phyloP scores from a whole-genome alignment of 371 early-diverging fungal species.

The Actinomortierella wolfii region DNA sequence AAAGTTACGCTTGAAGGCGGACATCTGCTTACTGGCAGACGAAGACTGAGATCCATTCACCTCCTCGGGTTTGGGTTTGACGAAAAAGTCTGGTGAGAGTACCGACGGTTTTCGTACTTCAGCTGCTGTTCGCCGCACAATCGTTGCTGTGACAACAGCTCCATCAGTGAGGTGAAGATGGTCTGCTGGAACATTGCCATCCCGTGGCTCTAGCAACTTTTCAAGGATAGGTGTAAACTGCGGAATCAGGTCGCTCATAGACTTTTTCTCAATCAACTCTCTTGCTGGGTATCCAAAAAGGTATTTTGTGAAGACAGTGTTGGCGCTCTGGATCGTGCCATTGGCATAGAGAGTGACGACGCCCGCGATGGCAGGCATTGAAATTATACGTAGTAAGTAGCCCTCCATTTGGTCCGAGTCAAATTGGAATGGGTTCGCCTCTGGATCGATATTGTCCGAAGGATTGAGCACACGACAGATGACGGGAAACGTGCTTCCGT shows the following conservation, averaged over 20 bases:
- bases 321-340: conserved; percentile 66
- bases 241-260: conserved; percentile 63
- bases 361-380: conserved; percentile 72
- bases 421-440: conserved; percentile 18
- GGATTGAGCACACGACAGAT: conserved; percentile 54
- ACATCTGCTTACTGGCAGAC: conserved; percentile 12
- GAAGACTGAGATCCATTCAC: neutral
- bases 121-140: conserved; percentile 45
- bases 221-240: conserved; percentile 60
- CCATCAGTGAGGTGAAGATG: conserved; percentile 24
- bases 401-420: conserved; percentile 32
- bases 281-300: conserved; percentile 66
- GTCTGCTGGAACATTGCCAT: conserved; percentile 3
- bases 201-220: conserved; percentile 36
- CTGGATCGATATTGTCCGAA: conserved; percentile 28
- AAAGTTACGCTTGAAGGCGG: conserved; percentile 35
- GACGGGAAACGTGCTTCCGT: conserved; percentile 64
- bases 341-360: conserved; percentile 61
- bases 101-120: conserved; percentile 39
- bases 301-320: conserved; percentile 68
- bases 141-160: conserved; percentile 45
- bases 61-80: conserved; percentile 21
- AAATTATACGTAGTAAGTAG: conserved; percentile 57
- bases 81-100: conserved; percentile 43
- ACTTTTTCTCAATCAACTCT: conserved; percentile 53